phyloP scores from a whole-genome alignment of 768 basidiomycete genomes.

The Suillus ampliporus region DNA sequence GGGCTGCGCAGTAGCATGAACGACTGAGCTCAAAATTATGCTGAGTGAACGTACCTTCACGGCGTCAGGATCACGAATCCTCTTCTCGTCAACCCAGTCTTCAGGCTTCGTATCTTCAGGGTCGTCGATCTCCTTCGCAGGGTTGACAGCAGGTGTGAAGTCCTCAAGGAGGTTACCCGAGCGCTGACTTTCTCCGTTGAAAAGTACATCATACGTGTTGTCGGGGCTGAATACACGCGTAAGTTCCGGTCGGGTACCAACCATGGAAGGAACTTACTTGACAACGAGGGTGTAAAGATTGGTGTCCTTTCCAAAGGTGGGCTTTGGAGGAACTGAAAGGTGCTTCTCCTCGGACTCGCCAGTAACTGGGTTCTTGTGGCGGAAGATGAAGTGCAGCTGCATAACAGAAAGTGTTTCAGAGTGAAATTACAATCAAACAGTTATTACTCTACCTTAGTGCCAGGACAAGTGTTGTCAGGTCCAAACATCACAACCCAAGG shows the following conservation, averaged over 20 bases:
- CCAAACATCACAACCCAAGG: slow-evolving; percentile 98
- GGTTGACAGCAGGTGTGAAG: slow-evolving; percentile 94
- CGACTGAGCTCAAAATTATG: background rate
- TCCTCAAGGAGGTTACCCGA: slow-evolving; percentile 89
- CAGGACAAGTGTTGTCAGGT: slow-evolving; percentile 92
- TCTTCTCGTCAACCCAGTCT: slow-evolving; percentile 91
- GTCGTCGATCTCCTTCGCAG: slow-evolving; percentile 91
- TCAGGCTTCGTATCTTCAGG: slow-evolving; percentile 88
- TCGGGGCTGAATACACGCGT: slow-evolving; percentile 64
- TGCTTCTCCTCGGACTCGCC: slow-evolving; percentile 98
- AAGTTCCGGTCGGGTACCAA: background rate
- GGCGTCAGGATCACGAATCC: slow-evolving; percentile 85
- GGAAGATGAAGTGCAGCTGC: slow-evolving; percentile 99
- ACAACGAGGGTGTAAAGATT: slow-evolving; percentile 95
- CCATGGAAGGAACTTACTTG: slow-evolving; percentile 59
- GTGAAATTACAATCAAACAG: too few species aligned
- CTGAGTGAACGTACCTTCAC: slow-evolving; percentile 59
- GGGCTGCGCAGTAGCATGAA: slow-evolving; percentile 52
- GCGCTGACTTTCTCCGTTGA: slow-evolving; percentile 85
- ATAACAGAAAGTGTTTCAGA: slow-evolving; percentile 12
- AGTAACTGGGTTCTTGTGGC: slow-evolving; percentile 91
- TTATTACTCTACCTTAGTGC: slow-evolving; percentile 71
- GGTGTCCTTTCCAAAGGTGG: slow-evolving; percentile 87
- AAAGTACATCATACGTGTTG: slow-evolving; percentile 90
- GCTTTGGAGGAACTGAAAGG: slow-evolving; percentile 78